Evolutionary conservation across 768 basidiomycete species (phyloP).

Genomic region (Steccherinum ochraceum): DNA sequence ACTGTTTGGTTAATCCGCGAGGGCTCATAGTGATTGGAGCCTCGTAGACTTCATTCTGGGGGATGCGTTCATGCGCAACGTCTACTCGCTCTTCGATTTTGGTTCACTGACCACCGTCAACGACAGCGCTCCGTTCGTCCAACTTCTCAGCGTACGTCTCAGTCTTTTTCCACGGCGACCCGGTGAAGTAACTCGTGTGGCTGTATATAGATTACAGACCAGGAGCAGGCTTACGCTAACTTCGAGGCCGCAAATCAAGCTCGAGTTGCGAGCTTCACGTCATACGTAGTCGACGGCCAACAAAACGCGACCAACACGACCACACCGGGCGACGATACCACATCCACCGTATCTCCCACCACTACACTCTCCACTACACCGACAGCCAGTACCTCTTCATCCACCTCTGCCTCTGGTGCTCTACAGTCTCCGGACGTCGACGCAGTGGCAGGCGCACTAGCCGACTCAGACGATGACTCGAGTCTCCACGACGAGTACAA

Average conservation of each 20-base stretch:
- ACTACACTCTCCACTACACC: background rate
- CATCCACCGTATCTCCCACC: background rate
- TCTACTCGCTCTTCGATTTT: constrained; percentile 13
- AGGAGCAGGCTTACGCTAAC: constrained; percentile 3
- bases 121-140: constrained; percentile 4
- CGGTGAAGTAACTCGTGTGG: background rate
- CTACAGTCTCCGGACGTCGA: background rate
- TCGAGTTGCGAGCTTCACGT: constrained; percentile 1
- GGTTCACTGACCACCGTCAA: constrained; percentile 4
- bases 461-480: background rate
- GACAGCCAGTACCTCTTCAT: background rate
- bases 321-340: background rate
- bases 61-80: constrained; percentile 17
- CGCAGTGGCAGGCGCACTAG: background rate
- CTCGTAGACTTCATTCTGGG: constrained; percentile 14
- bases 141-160: constrained; percentile 5
- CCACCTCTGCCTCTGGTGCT: background rate
- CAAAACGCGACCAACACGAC: background rate
- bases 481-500: background rate
- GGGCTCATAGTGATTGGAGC: background rate
- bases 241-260: constrained; percentile 5
- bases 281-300: background rate
- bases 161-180: background rate
- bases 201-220: constrained; percentile 4
- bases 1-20: background rate